Evolutionary conservation across 257 asterid genomes (phyloP).

Genomic region (Misopates orontium): DNA sequence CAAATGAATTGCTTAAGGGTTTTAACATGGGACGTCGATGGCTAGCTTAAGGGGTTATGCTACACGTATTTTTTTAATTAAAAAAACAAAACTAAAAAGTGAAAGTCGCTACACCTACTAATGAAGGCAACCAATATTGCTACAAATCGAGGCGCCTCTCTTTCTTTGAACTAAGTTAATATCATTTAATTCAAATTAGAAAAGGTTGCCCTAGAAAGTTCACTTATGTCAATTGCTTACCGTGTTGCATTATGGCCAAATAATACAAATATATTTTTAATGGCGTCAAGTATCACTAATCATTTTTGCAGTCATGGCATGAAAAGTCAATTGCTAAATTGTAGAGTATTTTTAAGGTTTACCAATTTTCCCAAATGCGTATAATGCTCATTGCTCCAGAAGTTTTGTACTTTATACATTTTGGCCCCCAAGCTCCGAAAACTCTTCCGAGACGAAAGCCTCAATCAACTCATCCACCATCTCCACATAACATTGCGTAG

Average conservation of each 20-base stretch:
- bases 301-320: constrained; percentile 6
- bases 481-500: too few species aligned
- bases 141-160: constrained; percentile 6
- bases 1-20: background rate
- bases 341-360: background rate
- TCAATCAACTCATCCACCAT: background rate
- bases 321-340: constrained; percentile 3
- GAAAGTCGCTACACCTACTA: constrained; percentile 38
- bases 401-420: background rate
- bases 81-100: background rate
- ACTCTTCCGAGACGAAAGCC: background rate
- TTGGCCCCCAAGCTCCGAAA: background rate
- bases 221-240: background rate
- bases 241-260: background rate
- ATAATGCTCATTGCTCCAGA: background rate
- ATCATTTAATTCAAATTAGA: constrained; percentile 12
- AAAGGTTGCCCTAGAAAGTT: background rate
- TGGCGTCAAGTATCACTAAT: background rate
- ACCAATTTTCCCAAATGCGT: background rate
- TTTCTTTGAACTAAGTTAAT: constrained; percentile 16
- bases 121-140: constrained; percentile 23
- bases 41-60: background rate
- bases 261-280: background rate
- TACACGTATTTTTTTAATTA: too few species aligned
- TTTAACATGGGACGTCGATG: background rate